Conservation (phyloP, 208 protist species). For the Crithidia brevicula region DNA sequence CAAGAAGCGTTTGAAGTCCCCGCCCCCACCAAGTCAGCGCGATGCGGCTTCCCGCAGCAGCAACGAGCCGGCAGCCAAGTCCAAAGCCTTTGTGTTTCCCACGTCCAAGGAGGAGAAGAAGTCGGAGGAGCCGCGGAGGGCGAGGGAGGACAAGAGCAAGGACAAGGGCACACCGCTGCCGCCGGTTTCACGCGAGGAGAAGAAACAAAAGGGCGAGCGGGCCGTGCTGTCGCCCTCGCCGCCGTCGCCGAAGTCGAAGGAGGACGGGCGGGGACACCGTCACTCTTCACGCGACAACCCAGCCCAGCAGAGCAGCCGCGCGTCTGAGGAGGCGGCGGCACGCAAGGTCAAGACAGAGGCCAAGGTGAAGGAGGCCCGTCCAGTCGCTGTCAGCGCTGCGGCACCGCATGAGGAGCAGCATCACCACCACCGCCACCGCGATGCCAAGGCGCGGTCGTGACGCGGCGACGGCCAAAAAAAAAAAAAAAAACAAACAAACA, state of each 20-base stretch:
- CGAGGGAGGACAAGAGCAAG: neutral
- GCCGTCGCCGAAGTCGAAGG: neutral
- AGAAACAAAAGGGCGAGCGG: neutral
- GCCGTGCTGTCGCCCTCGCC: neutral
- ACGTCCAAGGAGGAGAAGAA: neutral
- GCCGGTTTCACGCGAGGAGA: neutral
- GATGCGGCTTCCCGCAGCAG: too few species aligned
- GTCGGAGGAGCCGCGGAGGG: neutral
- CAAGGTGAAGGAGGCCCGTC: neutral
- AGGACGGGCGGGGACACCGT: neutral
- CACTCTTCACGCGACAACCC: neutral
- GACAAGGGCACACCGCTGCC: neutral
- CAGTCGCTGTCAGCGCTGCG: neutral
- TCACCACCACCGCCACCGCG: neutral
- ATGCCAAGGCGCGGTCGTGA: constrained; percentile 3
- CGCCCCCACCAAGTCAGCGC: neutral
- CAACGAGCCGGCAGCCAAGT: neutral
- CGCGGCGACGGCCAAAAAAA: neutral
- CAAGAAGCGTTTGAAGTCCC: neutral
- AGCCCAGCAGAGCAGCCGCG: neutral
- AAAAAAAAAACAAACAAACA: too few species aligned
- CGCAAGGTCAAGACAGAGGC: neutral
- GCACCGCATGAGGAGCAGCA: neutral
- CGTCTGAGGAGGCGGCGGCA: neutral
- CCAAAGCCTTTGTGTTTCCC: neutral